Evolutionary conservation across 768 basidiomycete species (phyloP).

Genomic region (Xanthoconium purpureum): DNA sequence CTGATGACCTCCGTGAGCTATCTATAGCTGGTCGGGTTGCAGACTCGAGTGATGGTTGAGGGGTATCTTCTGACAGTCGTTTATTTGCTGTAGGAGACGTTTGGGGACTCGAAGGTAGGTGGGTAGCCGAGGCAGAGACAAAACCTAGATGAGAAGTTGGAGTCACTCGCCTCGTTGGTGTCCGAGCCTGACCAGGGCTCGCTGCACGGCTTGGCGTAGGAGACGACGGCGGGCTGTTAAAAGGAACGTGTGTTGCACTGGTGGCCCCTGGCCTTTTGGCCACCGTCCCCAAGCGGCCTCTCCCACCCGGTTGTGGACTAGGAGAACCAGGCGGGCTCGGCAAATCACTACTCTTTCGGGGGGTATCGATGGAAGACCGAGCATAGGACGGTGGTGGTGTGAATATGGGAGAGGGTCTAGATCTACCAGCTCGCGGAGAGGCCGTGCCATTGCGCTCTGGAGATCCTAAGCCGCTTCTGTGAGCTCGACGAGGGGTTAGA

Average conservation of each 20-base stretch:
- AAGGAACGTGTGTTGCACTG: constrained; percentile 42
- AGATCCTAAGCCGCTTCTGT: constrained; percentile 19
- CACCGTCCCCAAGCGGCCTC: constrained; percentile 33
- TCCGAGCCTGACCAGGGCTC: constrained; percentile 44
- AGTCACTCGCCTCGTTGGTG: constrained; percentile 40
- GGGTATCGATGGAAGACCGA: constrained; percentile 35
- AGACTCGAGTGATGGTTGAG: constrained; percentile 15
- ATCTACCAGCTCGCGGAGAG: constrained; percentile 31
- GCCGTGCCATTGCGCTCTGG: constrained; percentile 31
- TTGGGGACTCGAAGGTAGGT: constrained; percentile 41
- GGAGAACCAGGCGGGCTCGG: constrained; percentile 49
- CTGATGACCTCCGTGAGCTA: constrained; percentile 35
- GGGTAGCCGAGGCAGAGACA: constrained; percentile 49
- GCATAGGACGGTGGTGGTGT: constrained; percentile 25
- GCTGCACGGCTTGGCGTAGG: constrained; percentile 37
- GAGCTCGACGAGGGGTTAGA: constrained; percentile 34
- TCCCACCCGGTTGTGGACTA: constrained; percentile 39
- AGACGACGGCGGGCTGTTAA: constrained; percentile 37
- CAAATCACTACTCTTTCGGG: constrained; percentile 37
- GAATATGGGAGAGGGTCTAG: constrained; percentile 33
- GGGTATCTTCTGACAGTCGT: constrained; percentile 25
- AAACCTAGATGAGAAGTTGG: constrained; percentile 41
- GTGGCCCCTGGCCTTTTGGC: constrained; percentile 37
- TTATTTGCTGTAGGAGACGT: constrained; percentile 31
- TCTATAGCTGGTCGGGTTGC: constrained; percentile 26